Conservation (phyloP, 768 basidiomycete genomes). For the Dentipellis fragilis region DNA sequence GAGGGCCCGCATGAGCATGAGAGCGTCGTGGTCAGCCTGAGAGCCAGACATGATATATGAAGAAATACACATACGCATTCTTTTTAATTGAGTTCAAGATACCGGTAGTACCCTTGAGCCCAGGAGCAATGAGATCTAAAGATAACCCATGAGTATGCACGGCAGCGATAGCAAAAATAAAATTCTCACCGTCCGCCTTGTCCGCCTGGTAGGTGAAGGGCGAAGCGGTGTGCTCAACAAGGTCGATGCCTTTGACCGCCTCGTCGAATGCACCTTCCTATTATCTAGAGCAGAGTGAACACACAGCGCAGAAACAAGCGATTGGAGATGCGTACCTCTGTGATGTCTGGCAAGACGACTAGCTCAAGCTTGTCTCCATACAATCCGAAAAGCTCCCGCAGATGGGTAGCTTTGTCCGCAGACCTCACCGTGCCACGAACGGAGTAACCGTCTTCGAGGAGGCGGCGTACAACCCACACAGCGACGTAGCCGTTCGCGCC, state of each 20-base stretch:
- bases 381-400: conserved; percentile 26
- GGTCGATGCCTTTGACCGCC: conserved; percentile 32
- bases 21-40: neutral
- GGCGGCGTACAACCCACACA: conserved; percentile 20
- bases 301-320: conserved; percentile 6
- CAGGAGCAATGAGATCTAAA: conserved; percentile 27
- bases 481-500: conserved; percentile 13
- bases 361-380: conserved; percentile 28
- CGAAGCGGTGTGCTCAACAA: conserved; percentile 26
- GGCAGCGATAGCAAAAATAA: neutral
- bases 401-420: conserved; percentile 30
- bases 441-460: conserved; percentile 29
- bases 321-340: conserved; percentile 19
- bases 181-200: conserved; percentile 13
- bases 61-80: conserved; percentile 15
- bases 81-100: conserved; percentile 24
- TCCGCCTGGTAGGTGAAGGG: conserved; percentile 20
- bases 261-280: conserved; percentile 29
- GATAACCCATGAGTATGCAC: neutral
- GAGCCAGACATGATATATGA: too few species aligned
- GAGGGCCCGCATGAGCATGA: conserved; percentile 12
- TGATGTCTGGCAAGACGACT: conserved; percentile 38
- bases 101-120: conserved; percentile 28
- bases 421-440: conserved; percentile 36
- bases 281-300: neutral